Evolutionary conservation across 805 yeast species (phyloP).

Genomic region (Lachancea nothofagi): DNA sequence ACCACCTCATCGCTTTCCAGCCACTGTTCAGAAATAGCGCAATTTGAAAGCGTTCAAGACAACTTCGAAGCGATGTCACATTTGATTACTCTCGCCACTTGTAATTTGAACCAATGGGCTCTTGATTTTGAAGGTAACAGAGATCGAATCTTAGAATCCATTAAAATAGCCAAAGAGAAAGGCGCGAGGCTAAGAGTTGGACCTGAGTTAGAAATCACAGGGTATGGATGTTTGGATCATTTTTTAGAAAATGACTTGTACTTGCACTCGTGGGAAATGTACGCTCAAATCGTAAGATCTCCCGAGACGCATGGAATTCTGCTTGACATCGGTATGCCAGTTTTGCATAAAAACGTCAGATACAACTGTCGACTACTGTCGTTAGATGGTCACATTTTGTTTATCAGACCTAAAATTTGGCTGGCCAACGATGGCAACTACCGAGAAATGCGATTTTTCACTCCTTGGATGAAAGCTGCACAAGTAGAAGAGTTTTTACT

Average conservation of each 20-base stretch:
- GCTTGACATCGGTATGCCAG: slow-evolving; percentile 92
- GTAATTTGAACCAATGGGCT: slow-evolving; percentile 98
- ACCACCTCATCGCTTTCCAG: too few species aligned
- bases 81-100: slow-evolving; percentile 82
- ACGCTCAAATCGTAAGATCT: slow-evolving; percentile 64
- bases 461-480: slow-evolving; percentile 85
- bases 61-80: slow-evolving; percentile 58
- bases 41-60: too few species aligned
- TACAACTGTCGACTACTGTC: slow-evolving; percentile 89
- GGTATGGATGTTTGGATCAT: slow-evolving; percentile 93
- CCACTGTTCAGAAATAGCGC: too few species aligned
- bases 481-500: slow-evolving; percentile 66
- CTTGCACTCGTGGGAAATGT: slow-evolving; percentile 93
- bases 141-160: slow-evolving; percentile 81
- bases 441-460: slow-evolving; percentile 94
- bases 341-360: slow-evolving; percentile 77
- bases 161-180: slow-evolving; percentile 62
- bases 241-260: slow-evolving; percentile 85
- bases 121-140: slow-evolving; percentile 95
- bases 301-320: slow-evolving; percentile 70
- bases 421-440: slow-evolving; percentile 97
- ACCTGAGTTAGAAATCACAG: slow-evolving; percentile 92
- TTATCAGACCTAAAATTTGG: slow-evolving; percentile 89
- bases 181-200: slow-evolving; percentile 89
- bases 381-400: slow-evolving; percentile 66